These are phyloP conservation scores for Pichia sporocuriosa DNA, from an alignment of 805 yeast genomes.

Conservation along the genomic window DNA sequence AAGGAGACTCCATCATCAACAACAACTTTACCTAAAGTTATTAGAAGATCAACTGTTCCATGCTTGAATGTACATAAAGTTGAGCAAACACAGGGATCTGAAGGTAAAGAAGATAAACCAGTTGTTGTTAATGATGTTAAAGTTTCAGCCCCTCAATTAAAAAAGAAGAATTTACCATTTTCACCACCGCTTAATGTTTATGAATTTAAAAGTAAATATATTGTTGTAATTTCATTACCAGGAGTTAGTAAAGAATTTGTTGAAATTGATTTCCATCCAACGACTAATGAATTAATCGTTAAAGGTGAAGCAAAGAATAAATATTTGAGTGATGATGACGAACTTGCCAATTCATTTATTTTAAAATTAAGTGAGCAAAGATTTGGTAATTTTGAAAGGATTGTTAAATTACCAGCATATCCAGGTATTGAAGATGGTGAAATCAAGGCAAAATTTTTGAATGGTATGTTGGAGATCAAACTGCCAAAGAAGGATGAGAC, in stretches of 20 bases:
- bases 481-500: slow-evolving; percentile 37
- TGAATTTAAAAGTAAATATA: slow-evolving; percentile 39
- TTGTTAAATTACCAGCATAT: slow-evolving; percentile 46
- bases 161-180: slow-evolving; percentile 36
- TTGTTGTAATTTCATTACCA: slow-evolving; percentile 48
- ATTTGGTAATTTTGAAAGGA: slow-evolving; percentile 52
- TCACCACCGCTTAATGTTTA: slow-evolving; percentile 57
- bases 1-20: background rate
- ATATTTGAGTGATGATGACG: slow-evolving; percentile 28
- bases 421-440: slow-evolving; percentile 47
- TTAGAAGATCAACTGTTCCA: slow-evolving; percentile 15
- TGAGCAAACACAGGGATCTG: slow-evolving; percentile 10
- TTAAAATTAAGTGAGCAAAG: slow-evolving; percentile 47
- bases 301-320: slow-evolving; percentile 42
- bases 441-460: slow-evolving; percentile 46
- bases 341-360: slow-evolving; percentile 28
- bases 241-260: slow-evolving; percentile 50
- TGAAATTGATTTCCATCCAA: slow-evolving; percentile 53
- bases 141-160: slow-evolving; percentile 10
- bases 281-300: slow-evolving; percentile 45
- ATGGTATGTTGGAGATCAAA: slow-evolving; percentile 47
- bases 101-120: background rate
- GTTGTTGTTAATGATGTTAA: slow-evolving; percentile 6
- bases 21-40: slow-evolving; percentile 4
- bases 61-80: slow-evolving; percentile 18